These are phyloP conservation scores for Asclepias syriaca DNA, from an alignment of 257 asterid genomes.

Conservation along the genomic window DNA sequence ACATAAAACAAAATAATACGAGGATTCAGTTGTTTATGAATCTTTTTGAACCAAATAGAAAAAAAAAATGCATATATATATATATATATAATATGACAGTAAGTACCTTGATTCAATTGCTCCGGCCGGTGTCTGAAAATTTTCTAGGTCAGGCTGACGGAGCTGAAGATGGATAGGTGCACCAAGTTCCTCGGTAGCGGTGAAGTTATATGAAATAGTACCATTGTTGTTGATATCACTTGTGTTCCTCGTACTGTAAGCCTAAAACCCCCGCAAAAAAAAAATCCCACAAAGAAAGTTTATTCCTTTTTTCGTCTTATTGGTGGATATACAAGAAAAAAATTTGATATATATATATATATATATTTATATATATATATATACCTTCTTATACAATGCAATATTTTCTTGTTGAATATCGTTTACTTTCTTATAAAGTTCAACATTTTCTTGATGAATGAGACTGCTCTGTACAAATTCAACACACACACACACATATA, in stretches of 20 bases:
- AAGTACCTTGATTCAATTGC: constrained; percentile 40
- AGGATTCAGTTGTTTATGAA: no score
- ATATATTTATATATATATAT: constrained; percentile 5
- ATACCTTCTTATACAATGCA: constrained; percentile 47
- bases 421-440: constrained; percentile 79
- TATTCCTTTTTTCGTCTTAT: not conserved
- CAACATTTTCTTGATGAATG: constrained; percentile 71
- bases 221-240: constrained; percentile 23
- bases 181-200: constrained; percentile 20
- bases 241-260: constrained; percentile 40
- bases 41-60: no score
- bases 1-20: no score
- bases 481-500: not conserved
- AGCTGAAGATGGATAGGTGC: constrained; percentile 51
- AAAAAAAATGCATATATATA: no score
- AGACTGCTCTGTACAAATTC: constrained; percentile 41
- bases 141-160: constrained; percentile 43
- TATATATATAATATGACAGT: no score
- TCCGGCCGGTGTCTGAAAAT: constrained; percentile 21
- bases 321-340: not conserved
- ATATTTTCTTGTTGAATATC: constrained; percentile 43
- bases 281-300: not conserved
- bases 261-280: constrained; percentile 47
- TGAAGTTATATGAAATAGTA: constrained; percentile 27
- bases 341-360: not conserved